Base-by-base conservation (phyloP, 495 filamentous ascomycete species). In the Stereocaulon alpinum region DNA sequence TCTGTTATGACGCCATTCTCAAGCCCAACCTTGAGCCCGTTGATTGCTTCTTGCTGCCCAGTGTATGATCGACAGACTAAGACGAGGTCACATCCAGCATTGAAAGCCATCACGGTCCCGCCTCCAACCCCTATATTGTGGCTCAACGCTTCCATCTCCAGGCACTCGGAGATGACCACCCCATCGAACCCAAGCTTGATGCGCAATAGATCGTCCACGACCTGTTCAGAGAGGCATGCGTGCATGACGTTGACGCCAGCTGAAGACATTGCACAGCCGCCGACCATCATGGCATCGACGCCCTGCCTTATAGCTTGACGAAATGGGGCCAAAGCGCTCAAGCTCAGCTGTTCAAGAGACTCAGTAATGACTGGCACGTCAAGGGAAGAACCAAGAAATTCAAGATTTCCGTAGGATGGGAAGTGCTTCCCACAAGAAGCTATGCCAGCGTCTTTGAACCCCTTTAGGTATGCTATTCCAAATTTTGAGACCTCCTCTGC, bases 351-450 rank as follows among this genome's bases (percentile, higher is more conserved):
- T 63, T 95, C 89, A 12, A 95, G 71, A 0, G 89, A 92, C 68
- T 95, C 89, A 0, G 89, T 95, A 65, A 95, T 95, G 50, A 91
- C 88, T 24, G 90, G 90, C 18, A 95, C 88, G 66, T 95, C 90
- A 4, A 90, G 70, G 22, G 85, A 86, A 17, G 88, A 91, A 2
- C 89, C 89, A 1, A 93, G 77, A 62, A 95, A 93, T 67, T 94
- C 88, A n/a, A 95, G 75, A 60, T 94, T 94, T 14, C 90, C 90
- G 62, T 94, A 95, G 0, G 88, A 92, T 20, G 90, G 90, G 61
- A 95, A 95, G 70, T 95, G 90, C 69, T 95, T 95, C 59, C 90
- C 90, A 64, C 91, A 89, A 0, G 89, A 92, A 0, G 82, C 86
- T 12, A 94, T 68, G 0, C 89, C 89, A 24, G 86, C 89, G 68